phyloP scores from a whole-genome alignment of 306 rosid species.

The Myrica gale region DNA sequence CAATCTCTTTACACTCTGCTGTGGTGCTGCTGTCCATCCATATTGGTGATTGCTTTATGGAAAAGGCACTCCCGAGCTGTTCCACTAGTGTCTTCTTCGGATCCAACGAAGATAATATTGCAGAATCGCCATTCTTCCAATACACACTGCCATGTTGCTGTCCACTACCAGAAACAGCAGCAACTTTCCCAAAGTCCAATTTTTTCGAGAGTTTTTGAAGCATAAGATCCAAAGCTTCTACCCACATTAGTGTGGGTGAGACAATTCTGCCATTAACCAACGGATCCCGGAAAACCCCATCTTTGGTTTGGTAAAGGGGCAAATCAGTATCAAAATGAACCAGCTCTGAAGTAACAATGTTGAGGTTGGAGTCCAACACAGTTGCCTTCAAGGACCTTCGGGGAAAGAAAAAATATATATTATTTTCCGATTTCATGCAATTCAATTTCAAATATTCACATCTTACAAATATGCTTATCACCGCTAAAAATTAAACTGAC shows the following conservation, averaged over 20 bases:
- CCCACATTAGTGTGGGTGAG: constrained; percentile 96
- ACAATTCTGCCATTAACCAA: constrained; percentile 71
- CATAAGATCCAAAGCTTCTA: constrained; percentile 85
- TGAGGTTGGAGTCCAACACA: constrained; percentile 72
- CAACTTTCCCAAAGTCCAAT: constrained; percentile 59
- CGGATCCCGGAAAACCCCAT: constrained; percentile 83
- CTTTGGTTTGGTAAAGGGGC: constrained; percentile 83
- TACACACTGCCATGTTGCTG: constrained; percentile 97
- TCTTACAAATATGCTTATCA: neutral
- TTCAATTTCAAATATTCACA: constrained; percentile 5
- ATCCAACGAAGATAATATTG: constrained; percentile 63
- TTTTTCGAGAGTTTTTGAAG: constrained; percentile 57
- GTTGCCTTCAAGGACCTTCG: constrained; percentile 93
- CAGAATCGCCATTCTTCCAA: constrained; percentile 77
- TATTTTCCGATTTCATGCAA: constrained; percentile 1
- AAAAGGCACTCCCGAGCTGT: constrained; percentile 67
- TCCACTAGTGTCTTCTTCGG: constrained; percentile 48
- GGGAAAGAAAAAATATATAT: constrained; percentile 4
- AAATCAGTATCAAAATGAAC: constrained; percentile 79
- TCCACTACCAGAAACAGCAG: constrained; percentile 90
- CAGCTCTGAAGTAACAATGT: constrained; percentile 62
- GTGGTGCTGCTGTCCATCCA: constrained; percentile 98
- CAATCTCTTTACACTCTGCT: constrained; percentile 67
- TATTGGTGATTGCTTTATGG: constrained; percentile 65
- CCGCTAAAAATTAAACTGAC: neutral